Percentiles rank a stretch among this genome's conserved stretches.
Conservation (phyloP, 2,329 filamentous ascomycete genomes). For the Pseudopithomyces chartarum region DNA sequence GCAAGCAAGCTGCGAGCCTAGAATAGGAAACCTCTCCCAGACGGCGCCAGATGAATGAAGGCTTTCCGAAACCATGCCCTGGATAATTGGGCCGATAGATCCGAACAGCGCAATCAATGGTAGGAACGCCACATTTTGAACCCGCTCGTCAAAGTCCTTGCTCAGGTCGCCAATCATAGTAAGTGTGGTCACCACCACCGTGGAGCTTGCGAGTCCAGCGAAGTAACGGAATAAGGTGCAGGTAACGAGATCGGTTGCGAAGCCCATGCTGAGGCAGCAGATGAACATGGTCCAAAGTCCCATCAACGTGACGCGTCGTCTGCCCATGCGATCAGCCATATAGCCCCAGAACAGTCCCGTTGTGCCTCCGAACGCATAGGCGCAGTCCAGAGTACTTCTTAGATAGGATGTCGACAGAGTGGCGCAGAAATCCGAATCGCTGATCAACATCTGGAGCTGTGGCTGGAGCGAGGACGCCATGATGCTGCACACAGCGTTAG, state of each 20-base stretch:
- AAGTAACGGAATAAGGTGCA: conserved; percentile 52
- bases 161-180: conserved; percentile 56
- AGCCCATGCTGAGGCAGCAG: conserved; percentile 55
- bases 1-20: conserved; percentile 53
- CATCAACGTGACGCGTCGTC: conserved; percentile 50
- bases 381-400: conserved; percentile 54
- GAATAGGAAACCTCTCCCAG: conserved; percentile 50
- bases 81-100: conserved; percentile 52
- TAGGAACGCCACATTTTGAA: conserved; percentile 49
- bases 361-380: conserved; percentile 54
- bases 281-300: conserved; percentile 51
- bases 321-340: conserved; percentile 50
- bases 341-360: conserved; percentile 53
- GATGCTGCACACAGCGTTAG: conserved; percentile 38
- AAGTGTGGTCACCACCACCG: conserved; percentile 50
- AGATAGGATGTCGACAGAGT: conserved; percentile 53
- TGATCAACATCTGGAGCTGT: conserved; percentile 53
- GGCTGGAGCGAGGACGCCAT: conserved; percentile 56
- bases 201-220: conserved; percentile 51
- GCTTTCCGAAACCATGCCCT: conserved; percentile 49
- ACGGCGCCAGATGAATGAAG: conserved; percentile 49
- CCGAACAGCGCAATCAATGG: conserved; percentile 53
- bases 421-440: conserved; percentile 51
- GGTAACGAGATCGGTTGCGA: conserved; percentile 49
- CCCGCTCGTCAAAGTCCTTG: conserved; percentile 40